Evolutionary conservation across 108 stramenopile genomes (phyloP), one percentile per base, ranked within the genome.

Genomic region (Skeletonema menzelii): DNA sequence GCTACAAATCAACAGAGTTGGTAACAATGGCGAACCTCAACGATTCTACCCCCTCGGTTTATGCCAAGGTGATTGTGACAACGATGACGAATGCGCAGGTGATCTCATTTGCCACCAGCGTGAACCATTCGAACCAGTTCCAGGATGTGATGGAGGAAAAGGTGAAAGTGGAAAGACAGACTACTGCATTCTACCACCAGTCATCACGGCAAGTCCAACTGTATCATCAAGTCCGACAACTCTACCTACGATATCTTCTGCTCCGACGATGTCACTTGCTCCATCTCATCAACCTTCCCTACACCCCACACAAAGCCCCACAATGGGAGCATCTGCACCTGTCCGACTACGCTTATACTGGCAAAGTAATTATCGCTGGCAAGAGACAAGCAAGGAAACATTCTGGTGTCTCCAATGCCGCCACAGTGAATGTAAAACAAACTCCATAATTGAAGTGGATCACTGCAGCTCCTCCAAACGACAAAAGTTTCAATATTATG

Each of bases 321-420:
- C 49, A 8, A n/a, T 22, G 1, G 2, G 4, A 11, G 8, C 15
- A 10, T 53, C 49, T 53, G 49, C 19, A 8, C 49, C 49, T 22
- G 49, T 53, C 19, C 49, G 49, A 53, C 46, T 87, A n/a, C 82
- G 80, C 26, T 11, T 87, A 32, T 85, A 85, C 31, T 87, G 86
- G 86, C 28, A 85, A 37, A 38, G 75, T 10, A 71, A 69, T 13
- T 87, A 85, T 66, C 73, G 55, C 19, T 87, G 86, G 86, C 86
- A 87, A 82, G 84, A 87, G 20, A 68, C 76, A 40, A 61, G 46
- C 7, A 49, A 65, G 26, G 86, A 87, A 56, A 84, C 75, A 2
- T 68, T 59, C 44, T 87, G 84, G 84, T 87, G 84, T 56, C 70
- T 87, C 78, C 55, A 59, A 11, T 85, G 84, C 42, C 27, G 69